phyloP scores from a whole-genome alignment of 163 green algal genomes.

The Prototheca wickerhamii region DNA sequence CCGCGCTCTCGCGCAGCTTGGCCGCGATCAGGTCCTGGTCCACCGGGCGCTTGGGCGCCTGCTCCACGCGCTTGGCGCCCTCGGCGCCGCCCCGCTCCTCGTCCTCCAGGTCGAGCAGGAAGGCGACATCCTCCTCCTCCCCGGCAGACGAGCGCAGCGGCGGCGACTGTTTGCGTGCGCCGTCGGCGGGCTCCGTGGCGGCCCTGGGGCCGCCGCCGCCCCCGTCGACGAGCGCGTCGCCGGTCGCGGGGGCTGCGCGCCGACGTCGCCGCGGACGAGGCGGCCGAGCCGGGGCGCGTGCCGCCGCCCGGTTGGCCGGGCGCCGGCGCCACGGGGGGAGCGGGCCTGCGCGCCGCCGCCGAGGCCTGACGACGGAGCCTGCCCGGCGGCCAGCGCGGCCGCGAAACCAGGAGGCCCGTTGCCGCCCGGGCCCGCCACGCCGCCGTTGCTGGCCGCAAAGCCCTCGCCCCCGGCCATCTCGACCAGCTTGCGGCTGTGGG shows the following conservation, averaged over 20 bases:
- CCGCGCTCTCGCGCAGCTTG: conserved; percentile 14
- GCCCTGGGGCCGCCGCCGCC: too few species aligned
- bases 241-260: too few species aligned
- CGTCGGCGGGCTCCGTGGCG: too few species aligned
- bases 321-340: neutral
- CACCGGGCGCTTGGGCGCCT: neutral
- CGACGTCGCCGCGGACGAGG: too few species aligned
- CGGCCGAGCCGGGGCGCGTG: too few species aligned
- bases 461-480: neutral
- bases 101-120: conserved; percentile 11
- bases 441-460: neutral
- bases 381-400: neutral
- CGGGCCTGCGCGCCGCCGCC: neutral
- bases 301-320: neutral
- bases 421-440: neutral
- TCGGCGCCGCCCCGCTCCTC: too few species aligned
- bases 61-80: neutral
- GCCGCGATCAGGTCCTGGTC: conserved; percentile 16
- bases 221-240: too few species aligned
- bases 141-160: neutral
- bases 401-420: neutral
- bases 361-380: neutral
- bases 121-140: conserved; percentile 6
- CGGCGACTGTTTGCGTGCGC: neutral
- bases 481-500: conserved; percentile 23